These are phyloP conservation scores for Tilletia walkeri DNA, from an alignment of 1,284 basidiomycete species.

Conservation along the genomic window DNA sequence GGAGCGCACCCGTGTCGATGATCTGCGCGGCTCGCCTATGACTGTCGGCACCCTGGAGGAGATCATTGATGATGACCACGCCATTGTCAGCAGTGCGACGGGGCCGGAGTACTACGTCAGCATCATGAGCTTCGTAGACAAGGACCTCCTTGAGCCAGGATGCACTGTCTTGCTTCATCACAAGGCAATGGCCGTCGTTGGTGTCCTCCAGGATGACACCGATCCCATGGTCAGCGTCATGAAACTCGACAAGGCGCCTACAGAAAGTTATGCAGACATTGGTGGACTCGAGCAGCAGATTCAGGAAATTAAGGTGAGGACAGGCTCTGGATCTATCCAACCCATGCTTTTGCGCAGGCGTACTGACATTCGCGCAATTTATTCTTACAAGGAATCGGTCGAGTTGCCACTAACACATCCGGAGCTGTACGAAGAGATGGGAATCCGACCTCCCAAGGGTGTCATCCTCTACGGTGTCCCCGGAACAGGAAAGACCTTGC, in stretches of 20 bases:
- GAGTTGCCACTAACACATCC: constrained; percentile 97
- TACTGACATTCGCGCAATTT: constrained; percentile 12
- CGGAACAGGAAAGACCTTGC: constrained; percentile 95
- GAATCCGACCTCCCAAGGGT: constrained; percentile 96
- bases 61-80: constrained; percentile 99
- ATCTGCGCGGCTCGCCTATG: constrained; percentile 92
- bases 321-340: neutral
- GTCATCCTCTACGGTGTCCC: constrained; percentile 98
- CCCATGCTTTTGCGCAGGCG: too few species aligned
- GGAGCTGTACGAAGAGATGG: constrained; percentile 99
- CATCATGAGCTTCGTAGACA: constrained; percentile 98
- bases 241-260: constrained; percentile 93
- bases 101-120: constrained; percentile 98
- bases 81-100: constrained; percentile 90
- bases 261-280: constrained; percentile 97
- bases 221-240: constrained; percentile 97
- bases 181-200: constrained; percentile 92
- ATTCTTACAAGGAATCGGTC: constrained; percentile 77
- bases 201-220: constrained; percentile 92
- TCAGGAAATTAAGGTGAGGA: constrained; percentile 81
- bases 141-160: constrained; percentile 93
- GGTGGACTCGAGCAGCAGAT: constrained; percentile 96
- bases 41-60: constrained; percentile 95
- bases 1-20: constrained; percentile 89
- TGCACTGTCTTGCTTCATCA: constrained; percentile 94